Conservation (phyloP, 441 rosid genomes). For the Euphorbia schlechtendalii region DNA sequence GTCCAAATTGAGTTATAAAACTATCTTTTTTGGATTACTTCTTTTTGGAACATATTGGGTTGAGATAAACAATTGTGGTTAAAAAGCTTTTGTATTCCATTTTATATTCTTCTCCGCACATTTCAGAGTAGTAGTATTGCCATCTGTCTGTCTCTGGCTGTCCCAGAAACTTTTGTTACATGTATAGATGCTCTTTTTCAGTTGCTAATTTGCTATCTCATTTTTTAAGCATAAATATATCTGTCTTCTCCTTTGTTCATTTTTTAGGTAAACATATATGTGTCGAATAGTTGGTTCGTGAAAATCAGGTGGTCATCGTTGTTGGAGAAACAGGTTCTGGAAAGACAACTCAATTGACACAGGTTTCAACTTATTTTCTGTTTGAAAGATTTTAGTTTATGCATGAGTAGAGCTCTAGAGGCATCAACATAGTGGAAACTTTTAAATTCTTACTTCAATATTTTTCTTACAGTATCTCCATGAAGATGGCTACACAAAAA, state of each 20-base stretch:
- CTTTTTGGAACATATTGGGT: neutral
- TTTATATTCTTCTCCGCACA: neutral
- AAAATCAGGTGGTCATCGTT: constrained; percentile 88
- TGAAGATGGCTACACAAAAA: constrained; percentile 82
- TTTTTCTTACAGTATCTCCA: constrained; percentile 65
- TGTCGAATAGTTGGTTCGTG: constrained; percentile 67
- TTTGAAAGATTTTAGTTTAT: neutral
- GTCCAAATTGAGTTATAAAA: neutral
- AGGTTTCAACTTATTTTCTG: constrained; percentile 32
- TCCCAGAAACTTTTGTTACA: too few relatives aligned
- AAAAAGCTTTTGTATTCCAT: neutral
- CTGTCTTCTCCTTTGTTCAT: constrained; percentile 8
- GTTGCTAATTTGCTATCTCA: neutral
- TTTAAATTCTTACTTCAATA: constrained; percentile 12
- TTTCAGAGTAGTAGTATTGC: too few relatives aligned
- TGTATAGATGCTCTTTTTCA: neutral
- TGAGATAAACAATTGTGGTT: too few relatives aligned
- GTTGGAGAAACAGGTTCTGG: constrained; percentile 99
- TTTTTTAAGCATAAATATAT: constrained; percentile 1
- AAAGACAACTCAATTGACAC: constrained; percentile 93
- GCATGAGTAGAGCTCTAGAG: neutral
- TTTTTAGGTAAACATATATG: constrained; percentile 12
- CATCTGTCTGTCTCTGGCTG: too few relatives aligned
- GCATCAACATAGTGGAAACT: neutral
- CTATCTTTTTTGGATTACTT: neutral